These are phyloP conservation scores for Arthroderma uncinatum DNA, from an alignment of 2,329 filamentous ascomycete species.

Conservation along the genomic window DNA sequence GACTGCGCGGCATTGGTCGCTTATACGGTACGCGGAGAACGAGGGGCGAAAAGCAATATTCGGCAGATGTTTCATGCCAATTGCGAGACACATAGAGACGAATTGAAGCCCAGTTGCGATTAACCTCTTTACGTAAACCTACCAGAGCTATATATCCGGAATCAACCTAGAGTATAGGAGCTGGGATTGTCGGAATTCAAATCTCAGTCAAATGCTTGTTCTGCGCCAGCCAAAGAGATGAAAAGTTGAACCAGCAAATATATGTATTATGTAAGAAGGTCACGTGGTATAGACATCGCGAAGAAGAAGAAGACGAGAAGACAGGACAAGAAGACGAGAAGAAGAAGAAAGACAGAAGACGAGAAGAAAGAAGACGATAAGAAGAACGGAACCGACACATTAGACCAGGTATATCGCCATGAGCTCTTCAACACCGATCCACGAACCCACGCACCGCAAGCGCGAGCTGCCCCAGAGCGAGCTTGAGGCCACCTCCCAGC, in stretches of 20 bases:
- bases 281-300: background rate
- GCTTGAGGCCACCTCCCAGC: conserved; percentile 70
- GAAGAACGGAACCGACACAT: background rate
- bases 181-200: too few species aligned
- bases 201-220: background rate
- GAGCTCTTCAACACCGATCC: conserved; percentile 11
- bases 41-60: background rate
- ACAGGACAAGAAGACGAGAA: too few species aligned
- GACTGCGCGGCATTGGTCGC: background rate
- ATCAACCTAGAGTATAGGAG: too few species aligned
- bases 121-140: background rate
- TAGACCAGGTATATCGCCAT: background rate
- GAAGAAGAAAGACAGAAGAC: background rate
- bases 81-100: too few species aligned
- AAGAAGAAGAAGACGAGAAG: too few species aligned
- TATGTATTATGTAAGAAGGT: background rate
- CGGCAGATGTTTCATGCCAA: too few species aligned
- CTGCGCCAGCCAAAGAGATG: background rate
- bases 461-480: conserved; percentile 44
- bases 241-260: background rate
- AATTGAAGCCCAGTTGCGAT: background rate
- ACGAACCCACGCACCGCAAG: conserved; percentile 27
- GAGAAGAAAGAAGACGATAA: too few species aligned
- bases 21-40: background rate
- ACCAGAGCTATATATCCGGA: too few species aligned